Conservation (phyloP, 345 rosid genomes). For the Hevea brasiliensis region DNA sequence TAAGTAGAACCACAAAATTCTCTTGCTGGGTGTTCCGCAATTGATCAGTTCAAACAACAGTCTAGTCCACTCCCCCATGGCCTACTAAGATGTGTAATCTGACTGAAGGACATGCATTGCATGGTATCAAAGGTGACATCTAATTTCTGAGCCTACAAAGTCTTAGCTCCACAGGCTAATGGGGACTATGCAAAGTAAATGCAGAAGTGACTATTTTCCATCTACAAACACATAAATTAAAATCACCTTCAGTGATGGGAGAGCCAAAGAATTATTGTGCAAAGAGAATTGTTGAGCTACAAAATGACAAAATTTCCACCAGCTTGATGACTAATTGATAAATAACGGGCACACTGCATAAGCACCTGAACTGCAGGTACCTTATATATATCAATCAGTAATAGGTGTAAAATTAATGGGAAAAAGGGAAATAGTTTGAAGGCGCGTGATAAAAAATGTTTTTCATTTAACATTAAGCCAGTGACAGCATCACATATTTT, state of each 20-base stretch:
- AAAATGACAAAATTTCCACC: not conserved
- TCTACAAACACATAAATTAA: not conserved
- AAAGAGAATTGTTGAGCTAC: not conserved
- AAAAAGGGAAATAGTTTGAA: too few species aligned
- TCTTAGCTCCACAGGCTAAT: not conserved
- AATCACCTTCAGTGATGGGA: not conserved
- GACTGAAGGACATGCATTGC: not conserved
- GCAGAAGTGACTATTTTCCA: not conserved
- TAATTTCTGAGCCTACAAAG: not conserved
- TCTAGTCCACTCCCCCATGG: not conserved
- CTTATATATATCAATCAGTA: not conserved
- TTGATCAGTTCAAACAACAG: not conserved
- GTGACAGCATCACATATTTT: not conserved
- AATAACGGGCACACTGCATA: not conserved
- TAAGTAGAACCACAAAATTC: too few species aligned
- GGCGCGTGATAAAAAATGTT: too few species aligned
- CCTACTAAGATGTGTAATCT: not conserved
- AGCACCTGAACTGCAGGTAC: not conserved
- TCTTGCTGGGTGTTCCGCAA: not conserved
- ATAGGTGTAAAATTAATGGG: too few species aligned
- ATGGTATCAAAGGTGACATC: not conserved
- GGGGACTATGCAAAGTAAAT: not conserved
- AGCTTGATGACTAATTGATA: not conserved
- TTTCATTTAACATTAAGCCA: too few species aligned
- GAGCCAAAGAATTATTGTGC: not conserved